Evolutionary conservation across 2,329 filamentous ascomycete species (phyloP).

Genomic region (Paramyrothecium roridum): DNA sequence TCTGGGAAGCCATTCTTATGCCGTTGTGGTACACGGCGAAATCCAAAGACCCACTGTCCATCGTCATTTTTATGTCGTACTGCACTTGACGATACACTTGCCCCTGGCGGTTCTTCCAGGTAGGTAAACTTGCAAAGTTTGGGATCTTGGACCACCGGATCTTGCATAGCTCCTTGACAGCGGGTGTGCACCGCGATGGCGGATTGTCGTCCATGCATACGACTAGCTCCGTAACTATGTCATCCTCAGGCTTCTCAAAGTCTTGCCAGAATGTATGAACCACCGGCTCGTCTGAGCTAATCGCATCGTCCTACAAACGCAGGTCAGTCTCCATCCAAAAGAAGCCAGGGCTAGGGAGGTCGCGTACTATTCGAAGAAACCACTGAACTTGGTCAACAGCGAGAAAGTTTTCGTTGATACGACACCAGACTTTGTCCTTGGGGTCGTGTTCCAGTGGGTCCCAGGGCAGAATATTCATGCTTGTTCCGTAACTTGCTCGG

Average conservation of each 20-base stretch:
- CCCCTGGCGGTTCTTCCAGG: slow-evolving; percentile 6
- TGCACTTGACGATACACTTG: slow-evolving; percentile 3
- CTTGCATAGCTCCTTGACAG: slow-evolving; percentile 10
- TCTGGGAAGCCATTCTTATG: slow-evolving; percentile 8
- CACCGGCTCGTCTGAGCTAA: neutral
- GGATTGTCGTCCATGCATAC: slow-evolving; percentile 2
- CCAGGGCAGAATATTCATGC: neutral
- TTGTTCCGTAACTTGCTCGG: slow-evolving; percentile 22
- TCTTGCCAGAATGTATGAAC: slow-evolving; percentile 8
- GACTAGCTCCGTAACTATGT: slow-evolving; percentile 6
- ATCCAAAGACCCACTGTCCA: slow-evolving; percentile 13
- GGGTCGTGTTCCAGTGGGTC: neutral
- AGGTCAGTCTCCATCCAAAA: no score
- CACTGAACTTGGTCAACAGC: slow-evolving; percentile 19
- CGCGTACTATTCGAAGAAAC: slow-evolving; percentile 17
- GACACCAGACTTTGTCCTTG: slow-evolving; percentile 11
- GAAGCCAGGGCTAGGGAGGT: no score
- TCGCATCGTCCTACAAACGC: slow-evolving; percentile 3
- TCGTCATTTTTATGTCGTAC: slow-evolving; percentile 12
- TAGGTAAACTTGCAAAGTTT: slow-evolving; percentile 3
- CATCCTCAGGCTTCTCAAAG: slow-evolving; percentile 1
- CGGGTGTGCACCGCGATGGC: neutral
- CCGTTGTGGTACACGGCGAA: slow-evolving; percentile 13
- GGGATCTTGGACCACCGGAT: slow-evolving; percentile 14
- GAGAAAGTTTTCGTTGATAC: neutral